A percentile compares a stretch with the other conserved stretches of the same genome.
These are phyloP conservation scores for Helichrysum umbraculigerum DNA, from an alignment of 129 eudicot genomes.

Conservation along the genomic window DNA sequence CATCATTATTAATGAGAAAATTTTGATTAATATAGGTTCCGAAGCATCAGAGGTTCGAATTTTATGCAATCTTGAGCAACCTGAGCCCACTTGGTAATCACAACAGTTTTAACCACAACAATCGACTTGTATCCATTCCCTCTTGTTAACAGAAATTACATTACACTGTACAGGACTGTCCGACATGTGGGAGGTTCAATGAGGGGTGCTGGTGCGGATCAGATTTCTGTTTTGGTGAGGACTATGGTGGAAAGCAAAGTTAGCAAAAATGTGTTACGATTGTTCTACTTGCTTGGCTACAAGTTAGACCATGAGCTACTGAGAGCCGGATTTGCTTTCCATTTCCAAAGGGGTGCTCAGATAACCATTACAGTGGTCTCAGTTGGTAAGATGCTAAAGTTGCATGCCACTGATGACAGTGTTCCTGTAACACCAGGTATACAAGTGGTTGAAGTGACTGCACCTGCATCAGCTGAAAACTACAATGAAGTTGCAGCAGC, in stretches of 20 bases:
- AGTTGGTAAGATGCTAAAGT: conserved; percentile 83
- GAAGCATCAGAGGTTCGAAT: conserved; percentile 89
- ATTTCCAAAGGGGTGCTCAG: conserved; percentile 68
- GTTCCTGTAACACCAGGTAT: conserved; percentile 87
- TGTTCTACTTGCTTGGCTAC: conserved; percentile 83
- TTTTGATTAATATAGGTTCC: conserved; percentile 43
- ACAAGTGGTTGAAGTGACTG: conserved; percentile 93
- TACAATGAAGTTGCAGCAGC: conserved; percentile 75
- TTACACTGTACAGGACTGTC: conserved; percentile 53
- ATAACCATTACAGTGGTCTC: conserved; percentile 86
- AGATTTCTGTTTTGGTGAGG: conserved; percentile 83
- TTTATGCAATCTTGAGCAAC: conserved; percentile 86
- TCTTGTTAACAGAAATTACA: neutral
- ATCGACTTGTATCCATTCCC: neutral
- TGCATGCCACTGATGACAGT: conserved; percentile 87
- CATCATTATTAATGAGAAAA: conserved; percentile 2
- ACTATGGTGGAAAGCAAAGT: conserved; percentile 80
- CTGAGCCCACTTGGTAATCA: conserved; percentile 91
- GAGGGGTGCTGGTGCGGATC: conserved; percentile 98
- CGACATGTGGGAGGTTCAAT: conserved; percentile 92
- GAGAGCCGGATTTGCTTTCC: conserved; percentile 77
- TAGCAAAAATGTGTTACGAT: conserved; percentile 75
- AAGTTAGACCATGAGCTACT: conserved; percentile 83
- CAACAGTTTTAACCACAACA: neutral
- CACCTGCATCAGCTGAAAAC: conserved; percentile 87